Evolutionary conservation across 1,139 yeast genomes (phyloP).

Genomic region (Pneumocystis oryctolagi): DNA sequence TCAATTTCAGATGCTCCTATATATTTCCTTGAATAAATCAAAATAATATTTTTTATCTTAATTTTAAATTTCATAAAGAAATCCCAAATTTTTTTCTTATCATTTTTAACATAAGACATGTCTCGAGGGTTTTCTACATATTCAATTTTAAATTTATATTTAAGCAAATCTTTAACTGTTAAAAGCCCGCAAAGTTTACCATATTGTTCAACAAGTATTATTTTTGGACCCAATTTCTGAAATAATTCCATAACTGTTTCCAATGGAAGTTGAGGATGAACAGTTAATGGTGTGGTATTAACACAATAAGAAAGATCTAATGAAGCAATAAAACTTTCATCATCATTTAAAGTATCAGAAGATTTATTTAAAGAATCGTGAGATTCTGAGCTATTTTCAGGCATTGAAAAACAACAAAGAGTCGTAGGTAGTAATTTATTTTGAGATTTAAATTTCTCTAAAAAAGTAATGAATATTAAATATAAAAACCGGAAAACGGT

Average conservation of each 20-base stretch:
- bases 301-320: conserved; percentile 34
- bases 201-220: conserved; percentile 45
- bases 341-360: not conserved
- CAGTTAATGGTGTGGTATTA: conserved; percentile 49
- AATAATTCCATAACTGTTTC: conserved; percentile 57
- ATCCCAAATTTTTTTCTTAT: not conserved
- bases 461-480: conserved; percentile 7
- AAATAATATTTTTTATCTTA: not conserved
- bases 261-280: conserved; percentile 40
- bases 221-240: conserved; percentile 65
- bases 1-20: not conserved
- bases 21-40: not conserved
- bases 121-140: conserved; percentile 3
- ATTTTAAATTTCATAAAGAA: not conserved
- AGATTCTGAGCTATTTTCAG: conserved; percentile 10
- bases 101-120: not conserved
- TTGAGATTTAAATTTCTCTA: conserved; percentile 15
- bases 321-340: conserved; percentile 3
- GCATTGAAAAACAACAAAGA: conserved; percentile 17
- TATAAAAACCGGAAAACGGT: not conserved
- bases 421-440: conserved; percentile 11
- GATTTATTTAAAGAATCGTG: not conserved
- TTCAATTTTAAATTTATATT: conserved; percentile 28
- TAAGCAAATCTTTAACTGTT: conserved; percentile 52
- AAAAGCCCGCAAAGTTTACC: conserved; percentile 45